Evolutionary conservation across 2,329 filamentous ascomycete genomes (phyloP), one percentile per base, ranked within the genome.

Genomic region (Trichoderma pleuroti): DNA sequence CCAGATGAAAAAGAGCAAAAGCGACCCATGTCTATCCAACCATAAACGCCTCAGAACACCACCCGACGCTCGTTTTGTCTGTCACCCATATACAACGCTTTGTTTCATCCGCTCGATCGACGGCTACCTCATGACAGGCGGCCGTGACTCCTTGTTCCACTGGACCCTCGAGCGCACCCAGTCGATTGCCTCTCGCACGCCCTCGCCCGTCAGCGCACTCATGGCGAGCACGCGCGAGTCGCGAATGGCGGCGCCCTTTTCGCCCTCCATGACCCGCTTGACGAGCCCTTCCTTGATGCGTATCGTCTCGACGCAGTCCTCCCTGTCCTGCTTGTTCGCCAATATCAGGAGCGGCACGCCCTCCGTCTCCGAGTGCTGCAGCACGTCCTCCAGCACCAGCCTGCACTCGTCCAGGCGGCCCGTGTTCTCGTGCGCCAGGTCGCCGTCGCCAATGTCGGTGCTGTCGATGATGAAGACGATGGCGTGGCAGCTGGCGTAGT

Each of bases 401-500:
- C 92, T 88, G 80, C 96, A 98, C 84, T 99, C 96, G 59, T 94
- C 93, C 56, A 98, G 82, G 3, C 95, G 86, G 21, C 91, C 84
- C 74, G 80, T 82, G 74, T 76, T 74, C 11, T 85, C 83, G 74
- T 79, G 76, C 72, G 85, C 84, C 39, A 96, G 85, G 73, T 90
- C 88, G 42, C 92, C 92, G 81, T 97, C 92, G 77, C 94, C 93
- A 68, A 98, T 91, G 79, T 99, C 96, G 56, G 93, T 93, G 80
- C 92, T 95, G 83, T 99, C 96, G 77, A 99, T 93, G 72, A 99
- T 94, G 82, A 98, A 99, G 73, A 99, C 93, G 77, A 99, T 97
- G 75, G 96, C 96, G 81, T 99, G 96, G 77, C 94, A 97, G 80
- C 90, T 93, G 64, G 90, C 86, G 85, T 98, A 99, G 84, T 99